Percentiles rank a stretch among this genome's conserved stretches.
Conservation (phyloP, 495 filamentous ascomycete species). For the Neurospora sp. region DNA sequence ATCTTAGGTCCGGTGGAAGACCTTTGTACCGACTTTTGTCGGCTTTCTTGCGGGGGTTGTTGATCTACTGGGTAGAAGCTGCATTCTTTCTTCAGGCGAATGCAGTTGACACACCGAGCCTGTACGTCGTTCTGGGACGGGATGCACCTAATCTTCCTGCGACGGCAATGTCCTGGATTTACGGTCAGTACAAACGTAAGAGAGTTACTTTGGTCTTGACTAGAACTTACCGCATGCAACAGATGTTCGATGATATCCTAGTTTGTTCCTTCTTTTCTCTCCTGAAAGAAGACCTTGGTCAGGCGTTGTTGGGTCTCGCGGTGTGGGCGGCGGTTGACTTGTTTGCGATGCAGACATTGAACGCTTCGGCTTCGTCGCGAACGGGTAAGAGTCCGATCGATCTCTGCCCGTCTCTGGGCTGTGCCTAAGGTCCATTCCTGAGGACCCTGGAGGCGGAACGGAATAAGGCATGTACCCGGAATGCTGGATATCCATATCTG, state of each 20-base stretch:
- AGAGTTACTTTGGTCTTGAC: not conserved
- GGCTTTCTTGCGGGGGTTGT: constrained; percentile 45
- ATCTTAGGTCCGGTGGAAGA: constrained; percentile 29
- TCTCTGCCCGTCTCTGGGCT: constrained; percentile 25
- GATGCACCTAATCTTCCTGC: constrained; percentile 91
- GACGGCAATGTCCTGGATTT: constrained; percentile 73
- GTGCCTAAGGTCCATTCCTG: constrained; percentile 29
- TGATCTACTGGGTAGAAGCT: constrained; percentile 90
- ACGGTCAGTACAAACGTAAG: constrained; percentile 7
- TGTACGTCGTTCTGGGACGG: constrained; percentile 66
- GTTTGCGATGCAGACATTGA: constrained; percentile 37
- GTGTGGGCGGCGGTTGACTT: constrained; percentile 44
- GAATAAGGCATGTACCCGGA: constrained; percentile 31
- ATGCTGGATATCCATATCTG: constrained; percentile 34
- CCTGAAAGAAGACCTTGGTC: constrained; percentile 35
- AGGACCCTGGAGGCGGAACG: constrained; percentile 27
- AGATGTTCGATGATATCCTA: constrained; percentile 94
- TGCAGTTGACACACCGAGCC: constrained; percentile 89
- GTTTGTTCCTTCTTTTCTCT: constrained; percentile 90
- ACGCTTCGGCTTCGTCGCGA: constrained; percentile 44
- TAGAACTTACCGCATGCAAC: constrained; percentile 86
- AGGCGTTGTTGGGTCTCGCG: constrained; percentile 11
- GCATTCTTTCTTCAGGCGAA: constrained; percentile 91
- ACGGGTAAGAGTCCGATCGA: constrained; percentile 27
- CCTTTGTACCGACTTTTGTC: constrained; percentile 28